Base-by-base conservation (phyloP, 495 filamentous ascomycete species). In the Trichoderma orchidacearum region DNA sequence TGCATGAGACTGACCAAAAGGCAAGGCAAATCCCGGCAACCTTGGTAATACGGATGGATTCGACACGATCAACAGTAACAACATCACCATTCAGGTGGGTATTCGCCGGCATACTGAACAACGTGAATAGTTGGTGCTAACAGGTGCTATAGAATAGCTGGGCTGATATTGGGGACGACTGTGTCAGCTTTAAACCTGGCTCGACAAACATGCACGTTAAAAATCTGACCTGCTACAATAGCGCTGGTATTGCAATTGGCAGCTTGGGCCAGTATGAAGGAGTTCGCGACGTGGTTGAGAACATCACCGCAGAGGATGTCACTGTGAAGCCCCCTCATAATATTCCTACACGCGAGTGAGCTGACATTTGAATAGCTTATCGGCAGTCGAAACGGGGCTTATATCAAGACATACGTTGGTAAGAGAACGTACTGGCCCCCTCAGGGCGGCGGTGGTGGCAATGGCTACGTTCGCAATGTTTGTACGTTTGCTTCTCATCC, bases 31-130 rank as follows among this genome's bases (percentile, higher is more conserved):
- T 27, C 57, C 57, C 5, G 59, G 59, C 15, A 55, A 59, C 5
- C 34, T 59, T 5, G 59, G 50, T 2, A 61, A 61, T 28, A 61
- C 59, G 7, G 59, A 61, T 28, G 52, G 52, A 35, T 60, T 60
- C 28, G 58, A 60, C 27, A 60, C 58, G 8, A 53, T 60, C n/a
- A 55, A 60, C 38, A 57, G 58, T 15, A 50, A 60, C 25, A 34
- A 60, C 30, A 50, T 60, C 25, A 56, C 55, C 3, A 56, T 56
- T 15, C 30, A 31, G 30, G 52, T 54, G 15, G 34, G 52, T 12
- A 45, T 45, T 5, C 9, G n/a, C n/a, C n/a, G 3, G 18, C 8
- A 23, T 12, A 1, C 3, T 5, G 8, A 21, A 5, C 38, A 45
- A 21, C 2, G 18, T 25, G 5, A 1, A 45, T 17, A 23, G 8